Base-by-base conservation (phyloP, 192 early-diverging fungal species). In the Lobulomyces angularis region DNA sequence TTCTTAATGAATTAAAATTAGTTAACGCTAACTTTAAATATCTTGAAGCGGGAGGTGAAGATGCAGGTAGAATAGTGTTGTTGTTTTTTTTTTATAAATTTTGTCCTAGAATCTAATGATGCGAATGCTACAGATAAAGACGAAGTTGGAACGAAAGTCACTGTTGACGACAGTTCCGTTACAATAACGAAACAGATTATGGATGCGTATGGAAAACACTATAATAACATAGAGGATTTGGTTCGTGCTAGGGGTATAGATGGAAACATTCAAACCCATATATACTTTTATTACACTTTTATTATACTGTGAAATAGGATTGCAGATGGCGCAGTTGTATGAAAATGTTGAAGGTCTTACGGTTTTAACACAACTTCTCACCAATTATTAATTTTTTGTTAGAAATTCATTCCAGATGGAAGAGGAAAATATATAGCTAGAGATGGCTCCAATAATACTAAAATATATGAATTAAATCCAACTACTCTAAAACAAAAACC, bases 381-480 rank as follows among this genome's bases (percentile, higher is more conserved):
- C n/a, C n/a, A n/a, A n/a, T n/a, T n/a, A n/a, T n/a, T n/a, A n/a
- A n/a, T n/a, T n/a, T n/a, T 32, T 32, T 12, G 12, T 12, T 12
- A 61, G 45, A 64, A 64, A 58, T 25, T 55, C 21, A 50, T 71
- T 11, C 69, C 69, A 8, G 38, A 44, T 22, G 47, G 47, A 5
- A 43, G 27, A 27, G 33, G 14, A 17, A 44, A 65, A 27, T 41
- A 58, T 28, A 27, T 71, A 6, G 26, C 62, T 22, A 52, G 59
- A 33, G 53, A 67, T 41, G 62, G 61, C 3, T 30, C 48, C 1
- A 29, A 52, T n/a, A n/a, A n/a, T 12, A 32, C 51, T 4, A 46
- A 74, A 48, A 69, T 84, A 28, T 63, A 64, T 19, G 90, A 97
- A 55, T 62, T 94, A 20, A 84, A 88, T 51, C 77, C 61, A 16